phyloP scores from a whole-genome alignment of 352 stramenopile genomes.

The Pythium rishiriense region DNA sequence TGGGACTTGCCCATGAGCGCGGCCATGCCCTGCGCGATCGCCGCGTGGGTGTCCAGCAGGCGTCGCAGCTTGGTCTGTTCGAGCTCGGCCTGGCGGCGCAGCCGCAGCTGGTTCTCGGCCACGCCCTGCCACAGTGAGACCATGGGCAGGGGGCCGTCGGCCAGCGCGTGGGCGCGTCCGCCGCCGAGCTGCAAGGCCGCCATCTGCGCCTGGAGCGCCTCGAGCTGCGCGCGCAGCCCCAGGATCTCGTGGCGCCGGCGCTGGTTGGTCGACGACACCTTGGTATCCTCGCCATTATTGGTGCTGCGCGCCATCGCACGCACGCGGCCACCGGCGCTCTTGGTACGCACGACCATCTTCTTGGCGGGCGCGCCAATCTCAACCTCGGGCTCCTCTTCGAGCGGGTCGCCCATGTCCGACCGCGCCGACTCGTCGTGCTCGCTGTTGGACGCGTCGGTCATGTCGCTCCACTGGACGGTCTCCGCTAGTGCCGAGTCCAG shows the following conservation, averaged over 20 bases:
- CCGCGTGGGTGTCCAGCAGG: slow-evolving; percentile 28
- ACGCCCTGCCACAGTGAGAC: slow-evolving; percentile 15
- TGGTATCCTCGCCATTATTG: too few relatives aligned
- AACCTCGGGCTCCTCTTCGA: neutral
- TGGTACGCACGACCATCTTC: neutral
- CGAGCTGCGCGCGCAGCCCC: neutral
- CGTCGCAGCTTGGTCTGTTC: slow-evolving; percentile 29
- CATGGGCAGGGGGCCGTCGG: neutral
- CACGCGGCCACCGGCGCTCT: too few relatives aligned
- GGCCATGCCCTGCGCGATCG: slow-evolving; percentile 30
- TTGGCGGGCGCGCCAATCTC: neutral
- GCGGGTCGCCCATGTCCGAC: neutral
- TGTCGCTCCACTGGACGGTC: neutral
- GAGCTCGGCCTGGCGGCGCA: slow-evolving; percentile 25
- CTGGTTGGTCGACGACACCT: neutral
- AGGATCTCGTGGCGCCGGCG: slow-evolving; percentile 2
- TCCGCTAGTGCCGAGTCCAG: neutral
- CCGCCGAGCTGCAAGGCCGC: neutral
- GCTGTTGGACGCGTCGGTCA: neutral
- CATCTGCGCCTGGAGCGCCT: neutral
- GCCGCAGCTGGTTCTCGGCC: slow-evolving; percentile 7
- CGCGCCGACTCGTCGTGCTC: neutral
- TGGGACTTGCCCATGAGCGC: slow-evolving; percentile 15
- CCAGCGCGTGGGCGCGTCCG: too few relatives aligned
- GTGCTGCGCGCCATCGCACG: neutral